Evolutionary conservation across 2,329 filamentous ascomycete genomes (phyloP), one percentile per base, ranked within the genome.

Genomic region (Emmonsiellopsis sp.): DNA sequence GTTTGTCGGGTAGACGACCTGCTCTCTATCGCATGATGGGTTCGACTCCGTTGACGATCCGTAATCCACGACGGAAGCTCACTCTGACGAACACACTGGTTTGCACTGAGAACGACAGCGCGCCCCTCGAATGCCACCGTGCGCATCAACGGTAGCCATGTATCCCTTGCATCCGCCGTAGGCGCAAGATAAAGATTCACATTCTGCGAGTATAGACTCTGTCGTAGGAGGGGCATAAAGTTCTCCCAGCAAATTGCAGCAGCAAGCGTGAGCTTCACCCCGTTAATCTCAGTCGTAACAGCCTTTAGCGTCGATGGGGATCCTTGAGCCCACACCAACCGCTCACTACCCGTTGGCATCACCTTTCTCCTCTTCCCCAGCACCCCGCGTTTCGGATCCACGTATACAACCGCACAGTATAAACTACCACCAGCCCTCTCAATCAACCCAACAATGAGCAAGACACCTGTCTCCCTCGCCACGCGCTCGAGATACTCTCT

Each of bases 201-300:
- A 65, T 95, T 95, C 69, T 96, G 92, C 2, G 82, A 79, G 68
- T 96, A 97, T 39, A 96, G 76, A 13, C 83, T 79, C 66, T 95
- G 87, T 14, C 92, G 81, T 6, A 96, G 76, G 14, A 96, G 74
- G 0, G 91, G 91, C 90, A 95, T 96, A 72, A 92, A 95, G 68
- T 88, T 95, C 69, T 97, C 91, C 91, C 91, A 96, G 75, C 91
- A 95, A 60, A 97, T 94, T 3, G 90, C 92, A 2, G 87, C 84
- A 0, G 86, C 91, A 55, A 96, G 79, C 53, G 88, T 92, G 56
- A 96, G 72, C 58, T 82, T 83, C 2, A 90, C 81, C 49, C 88
- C 89, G 56, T 85, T 85, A 66, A 96, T 89, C 27, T 77, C 81
- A 1, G 89, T 90, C 31, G 82, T 85, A 1, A 95, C 82, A 3